Evolutionary conservation across 148 eudicot genomes (phyloP), one percentile per base, ranked within the genome.

Genomic region (Arctostaphylos glauca): DNA sequence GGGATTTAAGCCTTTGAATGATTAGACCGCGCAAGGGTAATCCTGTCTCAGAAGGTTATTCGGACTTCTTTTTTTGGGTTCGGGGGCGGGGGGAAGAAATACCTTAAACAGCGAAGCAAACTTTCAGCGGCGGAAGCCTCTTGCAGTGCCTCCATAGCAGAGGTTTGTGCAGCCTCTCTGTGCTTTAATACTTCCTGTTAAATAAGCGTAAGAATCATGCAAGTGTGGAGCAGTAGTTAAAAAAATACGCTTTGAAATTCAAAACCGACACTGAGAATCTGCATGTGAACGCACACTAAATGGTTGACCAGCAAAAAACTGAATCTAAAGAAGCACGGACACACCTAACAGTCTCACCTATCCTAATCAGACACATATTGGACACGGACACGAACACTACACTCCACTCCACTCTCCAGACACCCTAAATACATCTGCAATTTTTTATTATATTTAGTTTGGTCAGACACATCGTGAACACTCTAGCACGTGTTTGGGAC

Each of bases 71-170:
- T 79, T 47, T 12, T 13, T n/a, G 0, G 13, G 48, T 49, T 31
- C 1, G 38, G 38, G 38, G 38, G 38, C 38, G 1, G 38, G 38
- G 38, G 38, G 56, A 60, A 75, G 72, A 81, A 77, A 12, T 91
- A 94, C 98, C 98, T 92, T 86, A 95, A 86, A 83, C 98, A 95
- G 76, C 89, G 89, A 72, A 95, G 95, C 77, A 93, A 79, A 85
- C 85, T 88, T 85, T 93, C 97, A 5, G 98, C 93, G 81, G 90
- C 91, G n/a, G 94, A 90, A 84, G 98, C 95, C 89, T 92, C 97
- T 86, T 92, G 93, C 89, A 95, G 83, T 74, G 98, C 98, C 85
- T 92, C 97, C 76, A 93, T 86, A 49, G 98, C 97, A 79, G 95
- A 94, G 47, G 86, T 86, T 87, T 93, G 98, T 6, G 97, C 97